Conservation (phyloP, 257 asterid species). For the Coffea canephora region DNA sequence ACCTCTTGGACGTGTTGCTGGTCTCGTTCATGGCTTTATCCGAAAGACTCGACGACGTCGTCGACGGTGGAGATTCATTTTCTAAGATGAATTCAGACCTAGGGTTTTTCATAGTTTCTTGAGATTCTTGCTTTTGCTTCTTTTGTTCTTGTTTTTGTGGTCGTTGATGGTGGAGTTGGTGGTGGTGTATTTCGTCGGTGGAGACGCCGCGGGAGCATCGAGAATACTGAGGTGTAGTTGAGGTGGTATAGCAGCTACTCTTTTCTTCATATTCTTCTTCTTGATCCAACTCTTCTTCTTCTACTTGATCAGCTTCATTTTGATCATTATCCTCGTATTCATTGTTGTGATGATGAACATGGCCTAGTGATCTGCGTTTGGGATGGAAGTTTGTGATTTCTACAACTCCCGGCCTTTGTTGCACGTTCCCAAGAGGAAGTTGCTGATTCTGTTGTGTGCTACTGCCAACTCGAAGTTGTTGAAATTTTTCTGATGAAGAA, state of each 20-base stretch:
- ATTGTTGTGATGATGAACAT: constrained; percentile 6
- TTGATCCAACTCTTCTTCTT: constrained; percentile 18
- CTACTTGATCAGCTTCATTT: constrained; percentile 2
- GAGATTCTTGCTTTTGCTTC: constrained; percentile 21
- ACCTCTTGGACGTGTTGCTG: constrained; percentile 30
- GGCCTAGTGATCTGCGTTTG: constrained; percentile 33
- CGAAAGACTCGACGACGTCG: constrained; percentile 57
- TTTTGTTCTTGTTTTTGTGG: background rate
- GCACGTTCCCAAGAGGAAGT: constrained; percentile 16
- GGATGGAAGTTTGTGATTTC: constrained; percentile 30
- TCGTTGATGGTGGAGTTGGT: too few species aligned
- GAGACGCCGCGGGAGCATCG: constrained; percentile 61
- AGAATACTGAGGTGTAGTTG: constrained; percentile 20
- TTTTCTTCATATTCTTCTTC: constrained; percentile 46
- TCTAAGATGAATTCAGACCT: constrained; percentile 30
- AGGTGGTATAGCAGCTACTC: constrained; percentile 23
- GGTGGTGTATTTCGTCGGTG: constrained; percentile 41
- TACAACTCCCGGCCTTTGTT: background rate
- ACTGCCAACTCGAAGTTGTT: constrained; percentile 34
- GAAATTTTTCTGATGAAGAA: constrained; percentile 45
- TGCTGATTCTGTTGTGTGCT: constrained; percentile 7
- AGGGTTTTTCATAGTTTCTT: constrained; percentile 16
- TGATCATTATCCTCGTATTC: background rate
- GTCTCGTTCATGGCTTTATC: constrained; percentile 36
- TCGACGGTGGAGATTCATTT: constrained; percentile 56